Percentiles rank a stretch among this genome's conserved stretches.
Conservation (phyloP, 179 eudicot species). For the Vitellaria paradoxa region DNA sequence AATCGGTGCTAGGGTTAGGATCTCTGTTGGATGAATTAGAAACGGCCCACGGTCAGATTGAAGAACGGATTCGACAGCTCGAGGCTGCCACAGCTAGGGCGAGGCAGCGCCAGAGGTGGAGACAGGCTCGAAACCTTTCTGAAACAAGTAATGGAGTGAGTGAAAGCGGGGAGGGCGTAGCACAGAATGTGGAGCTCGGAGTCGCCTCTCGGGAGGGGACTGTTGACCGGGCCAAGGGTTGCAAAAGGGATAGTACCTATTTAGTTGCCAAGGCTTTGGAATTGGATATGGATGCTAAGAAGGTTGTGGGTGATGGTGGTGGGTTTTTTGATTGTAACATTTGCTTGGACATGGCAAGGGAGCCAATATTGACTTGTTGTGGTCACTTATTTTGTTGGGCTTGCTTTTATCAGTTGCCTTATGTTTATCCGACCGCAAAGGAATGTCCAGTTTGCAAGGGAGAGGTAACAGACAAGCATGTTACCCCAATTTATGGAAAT, state of each 20-base stretch:
- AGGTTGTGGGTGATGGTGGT: constrained; percentile 29
- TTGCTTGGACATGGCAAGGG: constrained; percentile 51
- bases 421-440: constrained; percentile 31
- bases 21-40: constrained; percentile 22
- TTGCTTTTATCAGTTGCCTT: constrained; percentile 48
- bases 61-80: constrained; percentile 40
- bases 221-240: constrained; percentile 28
- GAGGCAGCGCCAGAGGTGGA: constrained; percentile 28
- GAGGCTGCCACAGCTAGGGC: constrained; percentile 33
- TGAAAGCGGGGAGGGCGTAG: background rate
- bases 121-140: constrained; percentile 20
- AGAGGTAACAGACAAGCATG: constrained; percentile 37
- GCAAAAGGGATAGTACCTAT: constrained; percentile 38
- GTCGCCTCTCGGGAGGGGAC: background rate
- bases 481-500: constrained; percentile 54
- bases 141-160: constrained; percentile 12
- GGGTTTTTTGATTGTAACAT: constrained; percentile 49
- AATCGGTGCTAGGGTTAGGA: constrained; percentile 16
- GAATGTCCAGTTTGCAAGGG: constrained; percentile 65
- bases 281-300: constrained; percentile 27
- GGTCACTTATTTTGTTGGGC: constrained; percentile 67
- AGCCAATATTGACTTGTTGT: constrained; percentile 55
- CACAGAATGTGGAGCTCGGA: constrained; percentile 9
- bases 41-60: constrained; percentile 29
- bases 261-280: constrained; percentile 48